Evolutionary conservation across 2,329 filamentous ascomycete species (phyloP).

Genomic region (Neurospora sp.): DNA sequence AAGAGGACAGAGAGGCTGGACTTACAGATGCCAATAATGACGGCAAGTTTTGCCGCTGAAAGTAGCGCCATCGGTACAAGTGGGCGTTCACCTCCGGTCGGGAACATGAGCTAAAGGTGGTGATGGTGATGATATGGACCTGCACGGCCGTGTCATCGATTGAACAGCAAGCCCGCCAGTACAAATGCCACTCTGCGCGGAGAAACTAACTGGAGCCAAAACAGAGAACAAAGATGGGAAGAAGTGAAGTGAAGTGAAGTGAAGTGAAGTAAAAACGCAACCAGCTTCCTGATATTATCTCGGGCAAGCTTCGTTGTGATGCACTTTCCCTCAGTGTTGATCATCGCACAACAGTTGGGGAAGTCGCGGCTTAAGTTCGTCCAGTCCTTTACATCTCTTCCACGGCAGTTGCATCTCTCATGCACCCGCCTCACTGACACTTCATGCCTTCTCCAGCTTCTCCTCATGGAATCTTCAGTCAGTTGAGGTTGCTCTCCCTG

Average conservation of each 20-base stretch:
- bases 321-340: not conserved
- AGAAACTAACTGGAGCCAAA: not conserved
- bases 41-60: not conserved
- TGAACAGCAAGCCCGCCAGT: not conserved
- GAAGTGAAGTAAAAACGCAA: not conserved
- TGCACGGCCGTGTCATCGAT: not conserved
- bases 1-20: not conserved
- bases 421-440: not conserved
- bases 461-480: not conserved
- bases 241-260: too few relatives aligned
- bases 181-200: not conserved
- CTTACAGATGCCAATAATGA: not conserved
- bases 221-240: not conserved
- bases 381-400: not conserved
- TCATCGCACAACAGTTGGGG: not conserved
- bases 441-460: not conserved
- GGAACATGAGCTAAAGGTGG: not conserved
- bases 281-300: not conserved
- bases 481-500: not conserved
- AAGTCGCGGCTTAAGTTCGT: not conserved
- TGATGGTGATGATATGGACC: not conserved
- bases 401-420: not conserved
- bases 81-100: not conserved
- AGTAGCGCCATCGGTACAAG: not conserved
- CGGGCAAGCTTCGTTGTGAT: not conserved